These are phyloP conservation scores for Parafenestella ontariensis DNA, from an alignment of 2,329 filamentous ascomycete genomes.

Conservation along the genomic window DNA sequence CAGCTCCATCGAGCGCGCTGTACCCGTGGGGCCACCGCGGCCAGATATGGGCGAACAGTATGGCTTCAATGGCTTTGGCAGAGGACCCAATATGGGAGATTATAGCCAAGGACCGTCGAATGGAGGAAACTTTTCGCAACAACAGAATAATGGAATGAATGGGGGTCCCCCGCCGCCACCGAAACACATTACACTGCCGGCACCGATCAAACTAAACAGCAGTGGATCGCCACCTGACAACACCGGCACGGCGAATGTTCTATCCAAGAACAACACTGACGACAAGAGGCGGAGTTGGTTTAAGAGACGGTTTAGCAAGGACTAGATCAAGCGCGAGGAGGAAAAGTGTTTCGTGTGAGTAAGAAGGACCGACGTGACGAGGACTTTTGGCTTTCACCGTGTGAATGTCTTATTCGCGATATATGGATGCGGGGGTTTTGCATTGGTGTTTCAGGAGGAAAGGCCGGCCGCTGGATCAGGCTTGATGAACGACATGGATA, in stretches of 20 bases:
- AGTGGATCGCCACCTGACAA: conserved; percentile 15
- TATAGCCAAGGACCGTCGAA: conserved; percentile 32
- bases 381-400: conserved; percentile 2
- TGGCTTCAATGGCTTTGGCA: conserved; percentile 64
- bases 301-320: conserved; percentile 78
- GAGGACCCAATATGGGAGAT: conserved; percentile 52
- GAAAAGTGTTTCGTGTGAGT: neutral
- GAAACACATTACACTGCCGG: conserved; percentile 28
- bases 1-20: conserved; percentile 82
- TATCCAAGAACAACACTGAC: conserved; percentile 34
- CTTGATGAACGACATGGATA: conserved; percentile 2
- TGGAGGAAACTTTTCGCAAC: conserved; percentile 27
- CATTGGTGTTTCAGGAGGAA: neutral
- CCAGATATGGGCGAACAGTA: conserved; percentile 57
- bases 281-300: conserved; percentile 90
- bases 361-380: neutral
- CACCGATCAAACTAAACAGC: conserved; percentile 34
- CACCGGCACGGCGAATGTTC: conserved; percentile 20
- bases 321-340: conserved; percentile 31
- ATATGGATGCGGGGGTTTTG: neutral
- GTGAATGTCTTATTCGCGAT: conserved; percentile 13
- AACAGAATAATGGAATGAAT: conserved; percentile 23
- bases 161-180: conserved; percentile 19
- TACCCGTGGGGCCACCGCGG: conserved; percentile 48
- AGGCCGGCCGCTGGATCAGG: conserved; percentile 6